phyloP scores from a whole-genome alignment of 139 green algal species.

The Chlorella sp. region DNA sequence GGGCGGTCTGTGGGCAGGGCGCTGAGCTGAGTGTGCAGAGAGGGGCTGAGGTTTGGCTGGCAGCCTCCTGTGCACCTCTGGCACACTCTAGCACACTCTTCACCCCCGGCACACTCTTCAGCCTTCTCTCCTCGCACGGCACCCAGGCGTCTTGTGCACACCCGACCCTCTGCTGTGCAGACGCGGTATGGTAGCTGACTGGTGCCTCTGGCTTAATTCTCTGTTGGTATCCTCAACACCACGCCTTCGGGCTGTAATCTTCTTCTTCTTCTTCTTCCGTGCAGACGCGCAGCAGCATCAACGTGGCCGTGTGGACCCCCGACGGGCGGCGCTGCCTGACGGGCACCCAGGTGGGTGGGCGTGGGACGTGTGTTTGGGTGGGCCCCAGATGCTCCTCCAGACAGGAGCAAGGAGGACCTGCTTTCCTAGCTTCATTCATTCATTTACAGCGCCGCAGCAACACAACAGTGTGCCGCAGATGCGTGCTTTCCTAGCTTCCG shows the following conservation, averaged over 20 bases:
- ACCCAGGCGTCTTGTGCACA: not conserved
- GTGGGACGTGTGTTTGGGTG: not conserved
- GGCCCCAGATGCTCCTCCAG: too few species aligned
- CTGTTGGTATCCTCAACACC: too few species aligned
- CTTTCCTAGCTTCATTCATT: too few species aligned
- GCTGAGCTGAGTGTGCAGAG: too few species aligned
- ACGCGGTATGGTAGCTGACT: too few species aligned
- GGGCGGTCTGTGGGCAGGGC: too few species aligned
- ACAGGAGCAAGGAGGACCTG: too few species aligned
- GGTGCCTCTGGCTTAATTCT: too few species aligned
- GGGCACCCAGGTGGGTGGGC: conserved; percentile 60
- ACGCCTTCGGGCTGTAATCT: too few species aligned
- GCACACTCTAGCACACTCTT: not conserved
- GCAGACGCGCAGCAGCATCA: conserved; percentile 73
- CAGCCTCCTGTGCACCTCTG: not conserved
- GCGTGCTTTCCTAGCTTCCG: too few species aligned
- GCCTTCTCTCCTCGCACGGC: not conserved
- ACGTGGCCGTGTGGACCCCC: conserved; percentile 82
- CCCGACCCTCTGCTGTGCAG: not conserved
- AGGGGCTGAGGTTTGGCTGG: not conserved
- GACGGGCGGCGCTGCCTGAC: conserved; percentile 90
- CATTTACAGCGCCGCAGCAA: too few species aligned
- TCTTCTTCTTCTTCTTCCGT: not conserved
- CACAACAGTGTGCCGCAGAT: too few species aligned
- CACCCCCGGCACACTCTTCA: not conserved